phyloP scores from a whole-genome alignment of 1,284 basidiomycete genomes.

The Porodaedalea pini region DNA sequence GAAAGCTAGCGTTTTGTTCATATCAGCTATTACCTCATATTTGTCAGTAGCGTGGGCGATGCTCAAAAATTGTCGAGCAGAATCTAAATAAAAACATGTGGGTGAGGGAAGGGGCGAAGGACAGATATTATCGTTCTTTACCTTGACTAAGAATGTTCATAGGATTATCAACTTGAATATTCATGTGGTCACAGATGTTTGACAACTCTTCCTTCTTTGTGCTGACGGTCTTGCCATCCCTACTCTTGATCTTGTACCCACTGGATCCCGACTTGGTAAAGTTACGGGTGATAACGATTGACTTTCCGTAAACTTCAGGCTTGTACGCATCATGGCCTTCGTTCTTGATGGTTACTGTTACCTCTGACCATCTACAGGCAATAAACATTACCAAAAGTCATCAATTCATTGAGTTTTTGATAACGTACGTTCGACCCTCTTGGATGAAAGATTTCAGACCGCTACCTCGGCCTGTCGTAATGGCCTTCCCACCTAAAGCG shows the following conservation, averaged over 20 bases:
- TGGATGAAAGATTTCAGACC: constrained; percentile 89
- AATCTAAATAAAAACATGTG: constrained; percentile 31
- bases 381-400: not conserved
- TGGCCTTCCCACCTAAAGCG: constrained; percentile 90
- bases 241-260: constrained; percentile 82
- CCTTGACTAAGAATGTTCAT: constrained; percentile 94
- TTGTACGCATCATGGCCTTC: constrained; percentile 86
- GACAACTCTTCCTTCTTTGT: constrained; percentile 85
- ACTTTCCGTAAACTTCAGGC: constrained; percentile 77
- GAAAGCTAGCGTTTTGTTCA: not conserved
- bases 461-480: constrained; percentile 81
- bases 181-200: constrained; percentile 89
- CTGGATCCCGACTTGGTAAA: constrained; percentile 76
- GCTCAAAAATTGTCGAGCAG: constrained; percentile 79
- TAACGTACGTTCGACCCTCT: constrained; percentile 72
- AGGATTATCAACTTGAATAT: constrained; percentile 96
- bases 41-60: constrained; percentile 83
- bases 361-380: constrained; percentile 60
- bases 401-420: not conserved
- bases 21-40: constrained; percentile 67
- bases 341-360: constrained; percentile 83
- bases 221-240: constrained; percentile 64
- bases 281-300: constrained; percentile 81
- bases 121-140: constrained; percentile 23
- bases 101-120: not conserved